Conservation (phyloP, 768 basidiomycete genomes). For the Coprinellus micaceus region DNA sequence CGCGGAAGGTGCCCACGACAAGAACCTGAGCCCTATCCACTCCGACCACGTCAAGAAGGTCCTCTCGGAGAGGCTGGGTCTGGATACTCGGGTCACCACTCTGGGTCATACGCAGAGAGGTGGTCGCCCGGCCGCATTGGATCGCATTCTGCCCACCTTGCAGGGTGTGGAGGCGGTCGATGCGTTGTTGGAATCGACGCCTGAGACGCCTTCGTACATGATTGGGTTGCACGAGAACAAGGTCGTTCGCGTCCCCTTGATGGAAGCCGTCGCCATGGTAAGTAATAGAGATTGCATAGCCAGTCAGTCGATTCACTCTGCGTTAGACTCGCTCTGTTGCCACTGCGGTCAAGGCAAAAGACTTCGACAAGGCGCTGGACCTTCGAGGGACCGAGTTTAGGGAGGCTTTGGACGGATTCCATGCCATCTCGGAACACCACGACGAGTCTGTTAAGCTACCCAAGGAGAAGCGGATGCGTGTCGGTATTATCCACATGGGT, state of each 20-base stretch:
- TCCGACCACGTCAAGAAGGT: conserved; percentile 90
- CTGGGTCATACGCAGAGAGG: conserved; percentile 97
- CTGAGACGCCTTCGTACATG: conserved; percentile 94
- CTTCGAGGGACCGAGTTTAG: conserved; percentile 89
- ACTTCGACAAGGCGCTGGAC: conserved; percentile 85
- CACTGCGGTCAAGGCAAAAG: conserved; percentile 71
- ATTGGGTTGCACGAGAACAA: conserved; percentile 96
- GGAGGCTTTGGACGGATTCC: conserved; percentile 85
- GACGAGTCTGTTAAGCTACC: conserved; percentile 50
- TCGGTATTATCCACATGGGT: conserved; percentile 86
- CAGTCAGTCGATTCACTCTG: conserved; percentile 2
- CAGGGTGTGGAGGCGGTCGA: conserved; percentile 94
- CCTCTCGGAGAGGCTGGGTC: conserved; percentile 77
- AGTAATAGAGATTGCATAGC: not conserved
- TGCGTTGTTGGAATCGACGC: conserved; percentile 78
- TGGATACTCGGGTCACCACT: conserved; percentile 95
- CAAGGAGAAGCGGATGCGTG: conserved; percentile 58
- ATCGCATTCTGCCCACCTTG: conserved; percentile 94
- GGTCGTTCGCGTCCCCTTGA: conserved; percentile 83
- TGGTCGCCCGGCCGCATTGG: conserved; percentile 88
- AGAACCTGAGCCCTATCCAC: conserved; percentile 84
- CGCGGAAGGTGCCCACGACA: conserved; percentile 93
- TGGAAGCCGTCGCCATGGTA: conserved; percentile 92
- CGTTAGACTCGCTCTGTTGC: conserved; percentile 81
- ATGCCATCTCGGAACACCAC: conserved; percentile 62